A percentile compares a stretch with the other conserved stretches of the same genome.
Conservation (phyloP, 352 stramenopile species). For the Phytophthora melonis region DNA sequence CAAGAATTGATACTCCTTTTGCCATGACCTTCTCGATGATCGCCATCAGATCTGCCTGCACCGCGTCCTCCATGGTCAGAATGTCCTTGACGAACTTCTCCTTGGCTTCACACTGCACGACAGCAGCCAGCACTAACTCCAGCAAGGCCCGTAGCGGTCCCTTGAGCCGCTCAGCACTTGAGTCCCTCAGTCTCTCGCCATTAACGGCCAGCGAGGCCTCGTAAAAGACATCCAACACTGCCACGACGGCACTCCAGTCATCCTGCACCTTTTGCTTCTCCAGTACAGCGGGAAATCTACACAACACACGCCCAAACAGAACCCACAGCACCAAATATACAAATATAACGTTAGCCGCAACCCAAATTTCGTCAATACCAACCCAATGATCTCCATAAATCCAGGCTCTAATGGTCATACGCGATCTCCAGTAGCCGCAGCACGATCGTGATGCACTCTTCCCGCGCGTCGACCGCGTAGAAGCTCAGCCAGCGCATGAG, state of each 20-base stretch:
- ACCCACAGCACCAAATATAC: conserved; percentile 21
- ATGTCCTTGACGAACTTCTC: conserved; percentile 72
- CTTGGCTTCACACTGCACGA: conserved; percentile 70
- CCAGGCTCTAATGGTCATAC: conserved; percentile 13
- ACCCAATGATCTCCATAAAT: not conserved
- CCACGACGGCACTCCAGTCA: conserved; percentile 16
- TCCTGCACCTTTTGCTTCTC: not conserved
- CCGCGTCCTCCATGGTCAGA: conserved; percentile 62
- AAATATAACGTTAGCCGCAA: conserved; percentile 31
- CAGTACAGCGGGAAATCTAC: conserved; percentile 25
- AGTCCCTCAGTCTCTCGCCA: conserved; percentile 20
- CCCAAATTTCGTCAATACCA: not conserved
- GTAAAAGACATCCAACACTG: conserved; percentile 62
- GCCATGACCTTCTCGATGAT: conserved; percentile 69
- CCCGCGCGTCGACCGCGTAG: conserved; percentile 24
- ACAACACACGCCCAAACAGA: not conserved
- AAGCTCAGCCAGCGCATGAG: conserved; percentile 44
- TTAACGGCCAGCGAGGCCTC: conserved; percentile 41
- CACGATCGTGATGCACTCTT: conserved; percentile 10
- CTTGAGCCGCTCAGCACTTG: conserved; percentile 23
- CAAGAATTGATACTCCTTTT: conserved; percentile 6
- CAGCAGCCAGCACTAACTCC: conserved; percentile 56
- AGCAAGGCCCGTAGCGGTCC: conserved; percentile 31
- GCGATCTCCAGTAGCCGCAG: conserved; percentile 26
- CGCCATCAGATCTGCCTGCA: conserved; percentile 71